Conservation (phyloP, 2,329 filamentous ascomycete genomes). For the Chaetomiaceae sp. region DNA sequence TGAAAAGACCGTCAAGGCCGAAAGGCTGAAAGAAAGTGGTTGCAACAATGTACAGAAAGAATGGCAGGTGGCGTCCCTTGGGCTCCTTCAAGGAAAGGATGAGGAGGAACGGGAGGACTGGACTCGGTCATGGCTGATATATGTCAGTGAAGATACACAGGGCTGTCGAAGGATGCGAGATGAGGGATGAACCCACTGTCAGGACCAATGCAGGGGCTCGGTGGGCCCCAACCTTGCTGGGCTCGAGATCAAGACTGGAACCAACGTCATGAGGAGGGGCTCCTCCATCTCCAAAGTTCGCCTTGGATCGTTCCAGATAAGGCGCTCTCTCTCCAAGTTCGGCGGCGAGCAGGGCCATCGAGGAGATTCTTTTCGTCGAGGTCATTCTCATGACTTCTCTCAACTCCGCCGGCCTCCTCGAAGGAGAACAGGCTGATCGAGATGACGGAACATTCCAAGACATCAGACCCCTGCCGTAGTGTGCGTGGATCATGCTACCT, state of each 20-base stretch:
- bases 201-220: not conserved
- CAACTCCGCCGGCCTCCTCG: no score
- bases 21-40: not conserved
- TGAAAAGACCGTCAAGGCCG: not conserved
- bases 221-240: not conserved
- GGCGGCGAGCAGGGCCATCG: no score
- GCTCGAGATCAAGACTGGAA: not conserved
- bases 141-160: not conserved
- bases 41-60: not conserved
- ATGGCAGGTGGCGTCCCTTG: not conserved
- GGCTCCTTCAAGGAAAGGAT: not conserved
- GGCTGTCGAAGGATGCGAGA: not conserved
- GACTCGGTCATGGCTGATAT: not conserved
- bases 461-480: not conserved
- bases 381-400: no score
- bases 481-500: not conserved
- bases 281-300: no score
- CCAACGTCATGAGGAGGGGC: no score
- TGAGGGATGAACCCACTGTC: not conserved
- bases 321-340: no score
- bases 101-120: not conserved
- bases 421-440: no score
- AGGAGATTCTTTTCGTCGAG: no score
- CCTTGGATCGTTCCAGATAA: no score
- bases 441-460: not conserved